A percentile compares a stretch with the other conserved stretches of the same genome.
Conservation (phyloP, 106 monocot genomes). For the Acorus gramineus region DNA sequence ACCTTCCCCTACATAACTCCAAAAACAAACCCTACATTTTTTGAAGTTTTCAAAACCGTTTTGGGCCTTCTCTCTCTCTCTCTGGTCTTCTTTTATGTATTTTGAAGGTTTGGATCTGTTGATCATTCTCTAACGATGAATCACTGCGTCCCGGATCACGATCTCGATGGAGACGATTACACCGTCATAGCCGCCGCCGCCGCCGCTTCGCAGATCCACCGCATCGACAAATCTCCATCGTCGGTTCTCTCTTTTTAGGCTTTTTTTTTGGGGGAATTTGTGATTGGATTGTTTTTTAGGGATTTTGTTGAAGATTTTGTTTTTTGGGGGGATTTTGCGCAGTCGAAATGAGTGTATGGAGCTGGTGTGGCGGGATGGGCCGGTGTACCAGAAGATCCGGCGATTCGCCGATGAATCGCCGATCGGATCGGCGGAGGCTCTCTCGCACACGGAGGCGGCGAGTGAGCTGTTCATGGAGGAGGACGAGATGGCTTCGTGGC, state of each 20-base stretch:
- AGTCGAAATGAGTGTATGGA: slow-evolving; percentile 3
- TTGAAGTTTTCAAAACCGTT: too few relatives aligned
- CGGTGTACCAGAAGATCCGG: neutral
- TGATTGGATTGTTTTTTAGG: neutral
- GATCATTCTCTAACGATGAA: slow-evolving; percentile 1
- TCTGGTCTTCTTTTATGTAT: too few relatives aligned
- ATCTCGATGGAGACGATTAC: slow-evolving; percentile 3
- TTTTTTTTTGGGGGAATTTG: neutral
- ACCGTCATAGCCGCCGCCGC: neutral
- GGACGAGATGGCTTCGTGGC: slow-evolving; percentile 27
- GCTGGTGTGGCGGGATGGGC: slow-evolving; percentile 10
- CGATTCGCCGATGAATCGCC: neutral
- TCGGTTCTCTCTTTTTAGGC: neutral
- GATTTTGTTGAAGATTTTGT: neutral
- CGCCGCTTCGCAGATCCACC: neutral
- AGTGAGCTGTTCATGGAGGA: slow-evolving; percentile 16
- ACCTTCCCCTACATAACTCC: too few relatives aligned
- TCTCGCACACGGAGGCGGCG: neutral
- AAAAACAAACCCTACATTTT: too few relatives aligned
- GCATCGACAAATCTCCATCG: neutral
- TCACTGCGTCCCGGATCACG: slow-evolving; percentile 8
- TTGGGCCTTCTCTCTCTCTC: too few relatives aligned
- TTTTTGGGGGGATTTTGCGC: neutral
- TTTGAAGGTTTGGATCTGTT: too few relatives aligned
- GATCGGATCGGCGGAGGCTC: neutral